Base-by-base conservation (phyloP, 345 rosid genomes). In the Cardamine chenopodiifolia region DNA sequence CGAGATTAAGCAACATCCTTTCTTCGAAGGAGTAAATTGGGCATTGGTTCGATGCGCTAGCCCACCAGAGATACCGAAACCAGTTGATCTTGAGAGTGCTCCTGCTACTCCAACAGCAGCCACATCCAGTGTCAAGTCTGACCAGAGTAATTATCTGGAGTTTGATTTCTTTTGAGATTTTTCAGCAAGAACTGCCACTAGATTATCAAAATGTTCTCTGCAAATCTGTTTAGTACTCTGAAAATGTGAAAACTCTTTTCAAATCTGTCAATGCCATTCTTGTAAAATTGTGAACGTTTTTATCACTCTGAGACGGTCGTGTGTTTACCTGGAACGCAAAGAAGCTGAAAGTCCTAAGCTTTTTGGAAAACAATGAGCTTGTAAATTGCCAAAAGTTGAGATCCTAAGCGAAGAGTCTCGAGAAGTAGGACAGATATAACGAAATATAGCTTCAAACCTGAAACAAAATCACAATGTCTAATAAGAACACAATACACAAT, bases 1-100 rank as follows among this genome's bases (percentile, higher is more conserved):
- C 0, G 95, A 86, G 81, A 87, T 89, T 25, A 89, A 87, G 75
- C 95, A 87, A 67, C 97, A 87, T 62, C 91, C 80, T 37, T 91
- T 89, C 87, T 91, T 87, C 58, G 91, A 89, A 84, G 95, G 95
- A 17, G 86, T 91, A 56, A 91, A 91, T 53, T 89, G 95, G 97
- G 92, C 97, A 9, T 77, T 91, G 60, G 87, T 87, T 50, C 85
- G 97, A 25, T 91, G 95, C 40, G 89, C 86, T 18, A 91, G 88
- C 62, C 97, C 97, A 5, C 95, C 92, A 2, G 94, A 89, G 72
- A 77, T 91, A 57, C 95, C 95, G 1, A 91, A 80, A 78, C 86
- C 91, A 0, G 77, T 85, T 7, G 89, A 82, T 65, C 65, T 83
- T 8, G 96, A 88, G 67, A 82, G 55, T 26, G 66, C 70, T 58